Evolutionary conservation across 2,329 filamentous ascomycete genomes (phyloP).

Genomic region (Trichoderma polysporum): DNA sequence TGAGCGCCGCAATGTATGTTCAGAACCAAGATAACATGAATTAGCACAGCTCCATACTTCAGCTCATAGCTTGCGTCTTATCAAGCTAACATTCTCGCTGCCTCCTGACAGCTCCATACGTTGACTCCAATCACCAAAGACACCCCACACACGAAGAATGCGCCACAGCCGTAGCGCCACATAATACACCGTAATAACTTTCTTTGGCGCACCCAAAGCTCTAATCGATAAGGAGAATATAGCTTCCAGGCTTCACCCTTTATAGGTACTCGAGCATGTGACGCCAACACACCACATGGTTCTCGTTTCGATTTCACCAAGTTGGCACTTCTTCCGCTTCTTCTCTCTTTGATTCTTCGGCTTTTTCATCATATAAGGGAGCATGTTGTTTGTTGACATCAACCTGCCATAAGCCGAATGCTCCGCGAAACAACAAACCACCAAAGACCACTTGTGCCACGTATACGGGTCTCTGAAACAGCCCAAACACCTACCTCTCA

Average conservation of each 20-base stretch:
- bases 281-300: background rate
- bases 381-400: background rate
- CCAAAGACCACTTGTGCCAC: conserved; percentile 11
- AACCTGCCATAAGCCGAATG: background rate
- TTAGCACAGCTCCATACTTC: background rate
- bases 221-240: conserved; percentile 16
- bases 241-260: conserved; percentile 7
- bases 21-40: background rate
- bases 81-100: background rate
- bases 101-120: background rate
- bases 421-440: background rate
- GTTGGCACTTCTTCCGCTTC: background rate
- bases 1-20: background rate
- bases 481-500: background rate
- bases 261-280: background rate
- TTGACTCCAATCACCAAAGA: background rate
- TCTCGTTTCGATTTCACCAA: background rate
- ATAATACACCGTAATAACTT: background rate
- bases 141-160: background rate
- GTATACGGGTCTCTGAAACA: conserved; percentile 2
- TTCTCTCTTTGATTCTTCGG: background rate
- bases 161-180: conserved; percentile 18
- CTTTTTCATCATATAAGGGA: background rate
- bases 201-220: background rate
- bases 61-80: background rate